Conservation (phyloP, 805 yeast species). For the Yarrowia hollandica region DNA sequence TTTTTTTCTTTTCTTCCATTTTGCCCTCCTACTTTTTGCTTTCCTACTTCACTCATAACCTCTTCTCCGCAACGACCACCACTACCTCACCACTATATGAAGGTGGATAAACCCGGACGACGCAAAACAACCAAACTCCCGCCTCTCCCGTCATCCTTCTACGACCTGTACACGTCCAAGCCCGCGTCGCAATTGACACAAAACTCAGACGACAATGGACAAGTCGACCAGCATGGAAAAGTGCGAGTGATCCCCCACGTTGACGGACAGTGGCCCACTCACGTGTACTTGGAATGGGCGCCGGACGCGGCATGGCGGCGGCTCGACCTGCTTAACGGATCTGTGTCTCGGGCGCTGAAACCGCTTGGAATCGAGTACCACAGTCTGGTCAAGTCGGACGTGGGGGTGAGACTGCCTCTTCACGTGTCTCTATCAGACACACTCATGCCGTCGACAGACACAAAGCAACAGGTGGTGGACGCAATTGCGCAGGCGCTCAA, state of each 20-base stretch:
- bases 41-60: no score
- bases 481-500: background rate
- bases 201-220: no score
- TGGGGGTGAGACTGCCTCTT: constrained; percentile 35
- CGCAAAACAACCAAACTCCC: no score
- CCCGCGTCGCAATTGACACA: constrained; percentile 32
- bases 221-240: constrained; percentile 34
- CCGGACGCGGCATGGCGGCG: constrained; percentile 30
- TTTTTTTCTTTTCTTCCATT: no score
- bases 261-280: constrained; percentile 38
- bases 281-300: constrained; percentile 38
- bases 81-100: constrained; percentile 2
- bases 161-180: constrained; percentile 32
- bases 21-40: no score
- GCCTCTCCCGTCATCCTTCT: constrained; percentile 34
- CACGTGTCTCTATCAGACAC: constrained; percentile 38
- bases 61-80: background rate
- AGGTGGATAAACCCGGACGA: constrained; percentile 9
- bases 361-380: background rate
- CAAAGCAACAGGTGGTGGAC: constrained; percentile 28
- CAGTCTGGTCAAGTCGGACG: constrained; percentile 33
- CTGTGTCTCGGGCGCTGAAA: background rate
- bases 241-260: constrained; percentile 33
- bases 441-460: constrained; percentile 34
- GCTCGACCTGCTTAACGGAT: constrained; percentile 11